phyloP scores from a whole-genome alignment of 306 rosid genomes.

The Castanopsis chinensis region DNA sequence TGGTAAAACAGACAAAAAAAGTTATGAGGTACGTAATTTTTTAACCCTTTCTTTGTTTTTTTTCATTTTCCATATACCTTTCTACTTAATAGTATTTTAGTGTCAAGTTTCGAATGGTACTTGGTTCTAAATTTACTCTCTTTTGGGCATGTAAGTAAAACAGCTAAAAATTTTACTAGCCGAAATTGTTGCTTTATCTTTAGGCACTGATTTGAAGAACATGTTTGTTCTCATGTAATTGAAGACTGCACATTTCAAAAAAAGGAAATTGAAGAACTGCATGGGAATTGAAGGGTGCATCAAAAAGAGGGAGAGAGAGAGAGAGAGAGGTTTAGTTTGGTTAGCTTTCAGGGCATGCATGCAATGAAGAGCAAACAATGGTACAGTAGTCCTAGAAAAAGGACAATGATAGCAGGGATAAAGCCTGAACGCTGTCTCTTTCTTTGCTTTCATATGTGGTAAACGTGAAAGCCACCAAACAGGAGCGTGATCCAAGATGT shows the following conservation, averaged over 20 bases:
- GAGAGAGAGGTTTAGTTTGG: not conserved
- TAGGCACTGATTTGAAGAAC: not conserved
- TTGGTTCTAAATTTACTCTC: no score
- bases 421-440: not conserved
- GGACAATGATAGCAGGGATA: constrained; percentile 51
- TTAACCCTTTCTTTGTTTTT: not conserved
- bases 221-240: not conserved
- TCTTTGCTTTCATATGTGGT: not conserved
- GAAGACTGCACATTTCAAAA: not conserved
- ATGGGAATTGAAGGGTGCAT: not conserved
- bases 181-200: not conserved
- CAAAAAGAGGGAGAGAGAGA: constrained; percentile 6
- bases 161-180: not conserved
- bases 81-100: not conserved
- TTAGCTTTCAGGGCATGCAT: constrained; percentile 20
- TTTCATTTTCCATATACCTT: not conserved
- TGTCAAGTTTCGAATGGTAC: not conserved
- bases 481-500: constrained; percentile 60
- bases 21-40: not conserved
- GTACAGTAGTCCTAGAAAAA: constrained; percentile 52
- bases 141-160: no score
- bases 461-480: constrained; percentile 40
- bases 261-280: not conserved
- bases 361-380: constrained; percentile 31
- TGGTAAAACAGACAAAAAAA: not conserved